A percentile compares a stretch with the other conserved stretches of the same genome.
Evolutionary conservation across 1,284 basidiomycete species (phyloP).

Genomic region (Chalciporus sp.): DNA sequence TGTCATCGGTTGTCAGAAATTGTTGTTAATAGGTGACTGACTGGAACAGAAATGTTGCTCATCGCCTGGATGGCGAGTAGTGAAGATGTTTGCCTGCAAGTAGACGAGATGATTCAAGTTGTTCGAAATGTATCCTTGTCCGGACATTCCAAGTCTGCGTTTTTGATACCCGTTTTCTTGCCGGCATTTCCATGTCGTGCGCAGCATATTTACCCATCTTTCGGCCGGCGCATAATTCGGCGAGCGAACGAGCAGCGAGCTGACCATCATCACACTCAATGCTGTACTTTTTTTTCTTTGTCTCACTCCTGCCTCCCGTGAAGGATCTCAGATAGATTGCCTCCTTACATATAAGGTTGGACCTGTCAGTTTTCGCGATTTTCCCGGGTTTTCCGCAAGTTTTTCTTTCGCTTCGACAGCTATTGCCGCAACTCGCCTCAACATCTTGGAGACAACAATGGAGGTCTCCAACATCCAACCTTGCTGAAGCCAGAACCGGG

Average conservation of each 20-base stretch:
- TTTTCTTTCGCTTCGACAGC: not conserved
- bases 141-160: too few species aligned
- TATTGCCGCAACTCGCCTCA: not conserved
- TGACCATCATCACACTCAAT: not conserved
- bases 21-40: not conserved
- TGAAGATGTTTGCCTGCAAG: not conserved
- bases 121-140: not conserved
- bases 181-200: conserved; percentile 13
- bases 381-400: too few species aligned
- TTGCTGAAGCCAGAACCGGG: not conserved
- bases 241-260: conserved; percentile 19
- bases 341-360: not conserved
- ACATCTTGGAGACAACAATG: not conserved
- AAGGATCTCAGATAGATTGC: not conserved
- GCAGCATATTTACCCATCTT: conserved; percentile 13
- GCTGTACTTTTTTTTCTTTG: too few species aligned
- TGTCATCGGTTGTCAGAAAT: conserved; percentile 9
- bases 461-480: too few species aligned
- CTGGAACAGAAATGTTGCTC: not conserved
- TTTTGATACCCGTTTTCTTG: conserved; percentile 9
- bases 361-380: not conserved
- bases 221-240: conserved; percentile 18
- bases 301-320: conserved; percentile 10
- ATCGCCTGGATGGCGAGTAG: not conserved
- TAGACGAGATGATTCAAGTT: not conserved